Conservation (phyloP, 2,329 filamentous ascomycete species). For the Leptographium wingfieldii region DNA sequence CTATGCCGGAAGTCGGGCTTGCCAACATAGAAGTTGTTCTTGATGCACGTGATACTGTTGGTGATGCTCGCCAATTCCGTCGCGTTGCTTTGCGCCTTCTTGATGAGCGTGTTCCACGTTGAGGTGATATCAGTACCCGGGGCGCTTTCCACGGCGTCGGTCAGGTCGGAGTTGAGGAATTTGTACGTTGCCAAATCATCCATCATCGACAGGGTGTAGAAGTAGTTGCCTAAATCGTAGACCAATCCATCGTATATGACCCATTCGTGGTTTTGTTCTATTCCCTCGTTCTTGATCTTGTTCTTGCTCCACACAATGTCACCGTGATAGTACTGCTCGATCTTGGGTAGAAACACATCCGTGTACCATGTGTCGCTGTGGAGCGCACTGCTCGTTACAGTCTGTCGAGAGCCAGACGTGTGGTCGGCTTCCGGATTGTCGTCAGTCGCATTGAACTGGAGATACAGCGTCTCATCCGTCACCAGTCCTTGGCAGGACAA, state of each 20-base stretch:
- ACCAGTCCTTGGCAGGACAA: conserved; percentile 65
- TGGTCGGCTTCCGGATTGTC: conserved; percentile 48
- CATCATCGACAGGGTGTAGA: conserved; percentile 54
- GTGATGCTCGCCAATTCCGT: conserved; percentile 36
- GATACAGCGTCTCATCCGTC: conserved; percentile 37
- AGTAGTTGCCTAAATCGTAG: conserved; percentile 90
- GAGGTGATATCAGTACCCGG: conserved; percentile 68
- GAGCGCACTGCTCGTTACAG: conserved; percentile 45
- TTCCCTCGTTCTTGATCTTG: conserved; percentile 51
- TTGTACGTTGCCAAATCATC: conserved; percentile 44
- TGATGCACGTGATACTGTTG: conserved; percentile 67
- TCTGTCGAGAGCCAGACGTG: conserved; percentile 50
- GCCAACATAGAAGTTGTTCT: conserved; percentile 73
- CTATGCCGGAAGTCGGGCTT: conserved; percentile 72
- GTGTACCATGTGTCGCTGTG: conserved; percentile 64
- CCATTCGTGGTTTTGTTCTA: conserved; percentile 60
- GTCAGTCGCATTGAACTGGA: conserved; percentile 54
- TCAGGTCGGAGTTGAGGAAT: conserved; percentile 60
- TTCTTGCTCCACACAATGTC: conserved; percentile 59
- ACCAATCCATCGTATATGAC: conserved; percentile 62
- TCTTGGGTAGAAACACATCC: conserved; percentile 58
- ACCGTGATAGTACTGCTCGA: conserved; percentile 79
- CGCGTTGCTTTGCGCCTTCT: conserved; percentile 39
- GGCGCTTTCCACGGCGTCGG: conserved; percentile 57
- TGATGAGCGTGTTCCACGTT: conserved; percentile 44